Conservation (phyloP, 1,284 basidiomycete genomes). For the Irpex sp. region DNA sequence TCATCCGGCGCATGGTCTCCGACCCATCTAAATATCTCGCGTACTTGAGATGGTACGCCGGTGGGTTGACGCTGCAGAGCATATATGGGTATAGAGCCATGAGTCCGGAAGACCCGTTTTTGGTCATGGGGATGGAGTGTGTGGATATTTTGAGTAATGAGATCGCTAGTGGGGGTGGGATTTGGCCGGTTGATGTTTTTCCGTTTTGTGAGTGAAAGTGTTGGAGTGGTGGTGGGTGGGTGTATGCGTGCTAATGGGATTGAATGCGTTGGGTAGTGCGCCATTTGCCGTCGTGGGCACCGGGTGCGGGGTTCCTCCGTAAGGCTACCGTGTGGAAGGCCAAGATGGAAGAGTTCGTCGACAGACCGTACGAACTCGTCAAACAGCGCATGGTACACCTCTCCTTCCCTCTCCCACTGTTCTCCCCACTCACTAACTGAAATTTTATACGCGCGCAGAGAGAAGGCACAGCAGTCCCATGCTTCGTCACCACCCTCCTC, state of each 20-base stretch:
- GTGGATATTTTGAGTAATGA: conserved; percentile 55
- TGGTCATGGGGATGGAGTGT: conserved; percentile 58
- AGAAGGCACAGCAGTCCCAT: conserved; percentile 48
- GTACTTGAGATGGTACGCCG: conserved; percentile 44
- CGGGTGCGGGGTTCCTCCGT: conserved; percentile 31
- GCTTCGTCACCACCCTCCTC: conserved; percentile 56
- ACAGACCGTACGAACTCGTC: conserved; percentile 58
- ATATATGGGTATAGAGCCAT: conserved; percentile 62
- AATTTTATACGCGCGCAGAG: conserved; percentile 31
- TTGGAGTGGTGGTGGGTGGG: no score
- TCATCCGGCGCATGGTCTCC: conserved; percentile 29
- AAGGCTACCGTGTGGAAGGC: conserved; percentile 62
- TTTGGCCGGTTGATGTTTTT: conserved; percentile 69
- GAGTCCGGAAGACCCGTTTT: conserved; percentile 49
- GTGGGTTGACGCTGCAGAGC: conserved; percentile 56
- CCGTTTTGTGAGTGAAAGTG: conserved; percentile 43
- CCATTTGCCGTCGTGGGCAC: conserved; percentile 31
- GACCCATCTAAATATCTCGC: conserved; percentile 27
- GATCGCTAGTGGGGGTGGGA: conserved; percentile 59
- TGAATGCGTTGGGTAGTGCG: conserved; percentile 19
- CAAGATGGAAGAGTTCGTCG: conserved; percentile 63
- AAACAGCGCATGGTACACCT: conserved; percentile 50
- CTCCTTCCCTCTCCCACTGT: not conserved
- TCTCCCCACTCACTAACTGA: not conserved
- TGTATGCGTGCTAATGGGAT: not conserved